Conservation (phyloP, 164 flowering plant genomes). For the Magnolia changhungtana region DNA sequence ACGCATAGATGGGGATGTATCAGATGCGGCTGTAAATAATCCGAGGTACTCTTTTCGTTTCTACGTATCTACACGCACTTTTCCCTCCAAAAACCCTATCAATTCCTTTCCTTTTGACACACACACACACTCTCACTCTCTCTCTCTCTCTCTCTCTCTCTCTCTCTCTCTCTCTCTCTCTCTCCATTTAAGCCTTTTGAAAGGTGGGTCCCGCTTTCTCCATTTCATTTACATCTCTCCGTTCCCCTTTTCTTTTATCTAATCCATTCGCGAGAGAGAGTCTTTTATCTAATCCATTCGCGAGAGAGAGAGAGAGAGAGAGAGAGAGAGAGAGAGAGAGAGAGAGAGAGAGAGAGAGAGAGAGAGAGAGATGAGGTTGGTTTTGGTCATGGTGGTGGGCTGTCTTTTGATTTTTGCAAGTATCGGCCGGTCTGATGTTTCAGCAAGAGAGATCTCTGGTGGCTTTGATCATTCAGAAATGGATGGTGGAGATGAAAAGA, state of each 20-base stretch:
- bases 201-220: not conserved
- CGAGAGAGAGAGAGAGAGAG: not conserved
- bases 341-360: slow-evolving; percentile 4
- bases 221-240: not conserved
- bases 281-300: not conserved
- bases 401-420: not conserved
- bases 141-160: slow-evolving; percentile 7
- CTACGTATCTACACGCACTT: no score
- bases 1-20: not conserved
- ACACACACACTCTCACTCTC: no score
- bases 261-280: not conserved
- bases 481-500: not conserved
- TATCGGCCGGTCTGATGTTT: not conserved
- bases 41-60: not conserved
- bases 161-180: not conserved
- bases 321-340: slow-evolving; percentile 9
- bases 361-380: not conserved
- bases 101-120: not conserved
- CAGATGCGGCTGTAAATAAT: not conserved
- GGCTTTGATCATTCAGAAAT: not conserved
- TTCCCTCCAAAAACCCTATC: no score
- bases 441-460: slow-evolving; percentile 2
- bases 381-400: not conserved
- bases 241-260: not conserved
- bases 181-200: not conserved